Percentiles rank a stretch among this genome's conserved stretches.
Conservation (phyloP, 2,329 filamentous ascomycete species). For the Curvularia eragrostidis region DNA sequence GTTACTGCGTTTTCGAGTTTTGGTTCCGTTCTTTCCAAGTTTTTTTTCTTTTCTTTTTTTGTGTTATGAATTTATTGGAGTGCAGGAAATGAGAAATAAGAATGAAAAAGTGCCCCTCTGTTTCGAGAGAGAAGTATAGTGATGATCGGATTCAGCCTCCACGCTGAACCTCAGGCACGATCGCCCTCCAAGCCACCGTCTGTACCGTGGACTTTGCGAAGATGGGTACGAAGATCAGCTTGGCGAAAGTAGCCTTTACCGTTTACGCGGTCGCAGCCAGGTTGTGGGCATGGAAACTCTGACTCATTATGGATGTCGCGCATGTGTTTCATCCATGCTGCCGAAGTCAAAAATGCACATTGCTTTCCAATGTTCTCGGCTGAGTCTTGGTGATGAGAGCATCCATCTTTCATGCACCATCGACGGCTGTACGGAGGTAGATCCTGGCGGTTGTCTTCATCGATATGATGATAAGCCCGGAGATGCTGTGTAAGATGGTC, state of each 20-base stretch:
- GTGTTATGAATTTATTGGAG: neutral
- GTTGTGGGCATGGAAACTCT: neutral
- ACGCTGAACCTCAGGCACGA: no score
- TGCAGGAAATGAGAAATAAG: neutral
- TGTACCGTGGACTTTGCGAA: slow-evolving; percentile 1
- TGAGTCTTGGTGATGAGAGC: rapidly evolving
- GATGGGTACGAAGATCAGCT: neutral
- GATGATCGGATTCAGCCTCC: neutral
- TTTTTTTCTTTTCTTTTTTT: neutral
- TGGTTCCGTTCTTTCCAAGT: no score
- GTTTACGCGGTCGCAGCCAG: slow-evolving; percentile 3
- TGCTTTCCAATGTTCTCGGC: rapidly evolving
- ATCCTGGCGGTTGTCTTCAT: no score
- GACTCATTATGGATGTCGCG: slow-evolving; percentile 1
- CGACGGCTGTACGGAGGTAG: rapidly evolving
- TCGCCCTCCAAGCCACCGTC: neutral
- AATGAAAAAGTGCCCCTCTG: neutral
- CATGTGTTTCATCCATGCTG: neutral
- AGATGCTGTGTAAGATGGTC: slow-evolving; percentile 7
- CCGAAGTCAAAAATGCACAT: rapidly evolving
- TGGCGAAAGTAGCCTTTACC: neutral
- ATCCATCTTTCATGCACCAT: neutral
- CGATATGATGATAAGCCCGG: slow-evolving; percentile 7
- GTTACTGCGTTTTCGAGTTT: no score
- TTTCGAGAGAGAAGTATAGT: neutral